Evolutionary conservation across 805 yeast species (phyloP), one percentile per base, ranked within the genome.

Genomic region (Hanseniaspora jakobsenii): DNA sequence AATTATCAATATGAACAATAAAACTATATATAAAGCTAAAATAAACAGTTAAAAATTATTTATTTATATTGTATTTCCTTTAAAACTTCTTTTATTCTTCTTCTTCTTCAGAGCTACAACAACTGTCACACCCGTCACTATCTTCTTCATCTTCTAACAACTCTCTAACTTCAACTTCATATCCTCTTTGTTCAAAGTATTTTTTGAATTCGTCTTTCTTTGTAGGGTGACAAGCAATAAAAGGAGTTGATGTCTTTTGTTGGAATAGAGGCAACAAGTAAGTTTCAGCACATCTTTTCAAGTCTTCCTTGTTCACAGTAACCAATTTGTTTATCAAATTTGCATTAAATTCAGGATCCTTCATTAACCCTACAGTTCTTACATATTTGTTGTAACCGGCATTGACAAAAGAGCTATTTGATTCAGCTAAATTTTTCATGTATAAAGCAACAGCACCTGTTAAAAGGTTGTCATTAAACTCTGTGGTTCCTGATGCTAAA

Each of bases 391-490:
- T 65, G 43, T 69, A 64, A 13, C 91, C 86, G 0, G 94, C 78
- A 32, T 72, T 69, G 47, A 70, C 70, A 35, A 67, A 68, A 51
- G 80, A 78, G n/a, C 77, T 70, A 51, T 82, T 87, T 4, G 66
- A 61, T 19, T 75, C 70, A 0, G 95, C 93, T 38, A 82, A 65
- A 8, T 71, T 66, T 52, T 79, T 79, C 21, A 86, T 87, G 39
- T 84, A 71, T 10, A 82, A 71, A 45, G 93, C 76, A 22, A 83
- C 65, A 1, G 95, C 80, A 48, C 86, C 87, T 50, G 77, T 75
- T 21, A 86, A 63, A 50, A 73, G 66, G 36, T 72, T 66, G 8
- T 64, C 61, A 43, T 83, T 91, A 53, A 89, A 69, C 23, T 61
- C 56, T 1, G 60, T 52, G 3, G 52, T 59, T 2, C 86, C 94